phyloP scores from a whole-genome alignment of 768 basidiomycete species.

The Leccinum longicurvipes region DNA sequence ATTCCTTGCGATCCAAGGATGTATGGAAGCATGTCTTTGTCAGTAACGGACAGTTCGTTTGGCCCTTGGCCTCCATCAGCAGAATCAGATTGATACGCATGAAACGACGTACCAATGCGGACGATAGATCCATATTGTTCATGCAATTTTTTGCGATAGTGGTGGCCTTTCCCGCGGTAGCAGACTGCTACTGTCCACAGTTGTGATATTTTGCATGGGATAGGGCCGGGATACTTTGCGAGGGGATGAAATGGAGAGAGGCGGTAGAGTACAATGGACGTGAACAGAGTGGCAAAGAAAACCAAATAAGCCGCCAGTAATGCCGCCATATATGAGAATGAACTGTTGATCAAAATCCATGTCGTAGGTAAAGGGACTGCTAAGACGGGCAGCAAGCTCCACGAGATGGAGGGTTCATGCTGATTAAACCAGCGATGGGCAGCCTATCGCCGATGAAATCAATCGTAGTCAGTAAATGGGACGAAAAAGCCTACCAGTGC shows the following conservation, averaged over 20 bases:
- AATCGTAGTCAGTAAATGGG: not conserved
- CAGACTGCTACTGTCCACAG: slow-evolving; percentile 21
- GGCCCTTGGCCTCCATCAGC: slow-evolving; percentile 30
- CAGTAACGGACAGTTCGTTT: slow-evolving; percentile 35
- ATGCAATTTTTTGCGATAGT: slow-evolving; percentile 24
- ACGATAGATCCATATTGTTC: slow-evolving; percentile 32
- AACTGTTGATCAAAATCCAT: slow-evolving; percentile 9
- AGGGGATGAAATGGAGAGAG: slow-evolving; percentile 39
- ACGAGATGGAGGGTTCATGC: slow-evolving; percentile 16
- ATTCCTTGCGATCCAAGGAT: slow-evolving; percentile 27
- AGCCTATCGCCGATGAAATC: slow-evolving; percentile 3
- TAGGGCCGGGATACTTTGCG: slow-evolving; percentile 36
- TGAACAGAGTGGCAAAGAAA: slow-evolving; percentile 20
- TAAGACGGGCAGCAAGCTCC: slow-evolving; percentile 10
- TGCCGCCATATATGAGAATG: slow-evolving; percentile 2
- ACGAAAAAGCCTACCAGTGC: slow-evolving; percentile 12
- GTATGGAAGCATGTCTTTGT: slow-evolving; percentile 20
- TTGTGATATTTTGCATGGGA: slow-evolving; percentile 30
- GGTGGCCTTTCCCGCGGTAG: slow-evolving; percentile 18
- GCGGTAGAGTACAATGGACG: slow-evolving; percentile 34
- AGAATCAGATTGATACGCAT: not conserved
- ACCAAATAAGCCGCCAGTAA: slow-evolving; percentile 11
- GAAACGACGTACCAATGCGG: slow-evolving; percentile 27
- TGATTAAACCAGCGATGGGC: slow-evolving; percentile 17
- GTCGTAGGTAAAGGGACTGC: slow-evolving; percentile 12